Conservation (phyloP, 495 filamentous ascomycete species). For the Neurospora africana region DNA sequence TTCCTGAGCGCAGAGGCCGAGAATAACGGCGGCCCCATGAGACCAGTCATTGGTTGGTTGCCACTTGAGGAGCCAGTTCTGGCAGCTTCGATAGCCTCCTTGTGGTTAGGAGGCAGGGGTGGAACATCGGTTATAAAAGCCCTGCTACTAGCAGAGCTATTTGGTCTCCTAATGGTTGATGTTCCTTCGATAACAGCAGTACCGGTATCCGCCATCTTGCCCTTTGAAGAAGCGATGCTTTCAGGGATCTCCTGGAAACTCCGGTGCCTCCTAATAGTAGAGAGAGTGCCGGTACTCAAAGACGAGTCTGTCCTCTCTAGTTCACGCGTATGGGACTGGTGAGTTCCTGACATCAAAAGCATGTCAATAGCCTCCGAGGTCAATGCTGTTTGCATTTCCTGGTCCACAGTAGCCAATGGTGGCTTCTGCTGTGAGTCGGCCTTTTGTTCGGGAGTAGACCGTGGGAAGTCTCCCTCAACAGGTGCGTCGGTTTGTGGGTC, state of each 20-base stretch:
- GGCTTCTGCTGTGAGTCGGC: constrained; percentile 25
- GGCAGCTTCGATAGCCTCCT: constrained; percentile 73
- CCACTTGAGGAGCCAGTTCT: constrained; percentile 38
- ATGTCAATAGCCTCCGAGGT: constrained; percentile 64
- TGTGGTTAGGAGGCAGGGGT: constrained; percentile 73
- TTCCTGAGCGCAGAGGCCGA: constrained; percentile 68
- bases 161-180: constrained; percentile 40
- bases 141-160: constrained; percentile 55
- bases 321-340: constrained; percentile 17
- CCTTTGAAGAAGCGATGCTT: constrained; percentile 26
- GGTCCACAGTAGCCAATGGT: constrained; percentile 42
- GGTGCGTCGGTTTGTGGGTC: constrained; percentile 14
- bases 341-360: constrained; percentile 40
- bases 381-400: constrained; percentile 62
- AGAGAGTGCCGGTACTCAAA: constrained; percentile 20
- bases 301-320: constrained; percentile 13
- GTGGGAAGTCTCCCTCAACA: constrained; percentile 12
- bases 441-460: constrained; percentile 28
- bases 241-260: constrained; percentile 30
- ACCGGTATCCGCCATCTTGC: constrained; percentile 15
- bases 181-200: constrained; percentile 19
- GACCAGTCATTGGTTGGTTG: constrained; percentile 33
- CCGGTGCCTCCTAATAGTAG: constrained; percentile 25
- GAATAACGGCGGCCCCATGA: constrained; percentile 79
- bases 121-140: constrained; percentile 34